These are phyloP conservation scores for Pythium rhizo-oryzae DNA, from an alignment of 352 stramenopile species.

Conservation along the genomic window DNA sequence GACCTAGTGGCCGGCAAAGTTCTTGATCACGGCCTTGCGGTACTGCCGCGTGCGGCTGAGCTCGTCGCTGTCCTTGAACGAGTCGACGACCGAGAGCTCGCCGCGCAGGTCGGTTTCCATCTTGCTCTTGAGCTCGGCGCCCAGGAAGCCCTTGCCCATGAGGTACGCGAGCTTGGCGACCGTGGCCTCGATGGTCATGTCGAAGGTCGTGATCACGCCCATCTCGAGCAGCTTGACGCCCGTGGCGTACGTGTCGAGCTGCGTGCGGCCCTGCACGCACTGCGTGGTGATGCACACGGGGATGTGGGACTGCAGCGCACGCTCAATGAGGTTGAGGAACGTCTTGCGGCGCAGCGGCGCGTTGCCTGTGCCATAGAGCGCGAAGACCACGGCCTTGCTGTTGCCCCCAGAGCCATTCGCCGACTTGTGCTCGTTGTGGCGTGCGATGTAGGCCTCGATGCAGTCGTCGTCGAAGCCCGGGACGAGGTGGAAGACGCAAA, in stretches of 20 bases:
- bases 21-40: slow-evolving; percentile 77
- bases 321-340: slow-evolving; percentile 87
- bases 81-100: slow-evolving; percentile 78
- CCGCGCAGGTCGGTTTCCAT: slow-evolving; percentile 87
- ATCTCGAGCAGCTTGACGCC: slow-evolving; percentile 88
- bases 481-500: slow-evolving; percentile 93
- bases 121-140: slow-evolving; percentile 67
- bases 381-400: slow-evolving; percentile 87
- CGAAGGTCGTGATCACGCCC: slow-evolving; percentile 94
- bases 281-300: slow-evolving; percentile 95
- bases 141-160: slow-evolving; percentile 87
- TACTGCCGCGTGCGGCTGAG: slow-evolving; percentile 63
- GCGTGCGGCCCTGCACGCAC: slow-evolving; percentile 93
- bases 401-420: slow-evolving; percentile 12
- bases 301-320: slow-evolving; percentile 80
- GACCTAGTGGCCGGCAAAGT: slow-evolving; percentile 64
- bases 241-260: slow-evolving; percentile 94
- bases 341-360: slow-evolving; percentile 87
- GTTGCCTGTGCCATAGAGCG: slow-evolving; percentile 97
- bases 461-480: slow-evolving; percentile 88
- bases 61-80: slow-evolving; percentile 62
- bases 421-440: slow-evolving; percentile 49
- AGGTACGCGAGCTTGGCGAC: slow-evolving; percentile 95
- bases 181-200: slow-evolving; percentile 97
- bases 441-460: slow-evolving; percentile 80